Base-by-base conservation (phyloP, 1,284 basidiomycete species). In the Flammula alnicola region DNA sequence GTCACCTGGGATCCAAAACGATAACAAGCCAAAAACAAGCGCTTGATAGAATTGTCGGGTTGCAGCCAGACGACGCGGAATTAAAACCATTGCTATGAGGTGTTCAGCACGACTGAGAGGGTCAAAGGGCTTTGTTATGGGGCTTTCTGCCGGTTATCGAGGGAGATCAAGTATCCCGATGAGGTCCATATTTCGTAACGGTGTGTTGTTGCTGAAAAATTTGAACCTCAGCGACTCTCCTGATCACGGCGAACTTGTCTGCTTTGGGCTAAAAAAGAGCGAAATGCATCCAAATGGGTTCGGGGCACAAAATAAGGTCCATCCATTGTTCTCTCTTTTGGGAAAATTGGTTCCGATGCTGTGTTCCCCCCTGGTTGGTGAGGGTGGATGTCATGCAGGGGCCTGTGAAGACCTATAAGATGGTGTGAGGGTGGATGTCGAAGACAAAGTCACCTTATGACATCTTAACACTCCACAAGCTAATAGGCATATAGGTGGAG, bases 261-360 rank as follows among this genome's bases (percentile, higher is more conserved):
- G 17, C 2, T 30, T 11, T 31, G 22, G 20, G 20, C 16, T 31
- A 31, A 30, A 19, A 19, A 20, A 25, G n/a, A 14, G 30, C 9
- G 12, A 30, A 16, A 27, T 17, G 14, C n/a, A 3, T 29, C 30
- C 11, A 17, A 17, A 1, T 31, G 30, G n/a, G n/a, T n/a, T n/a
- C n/a, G n/a, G n/a, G n/a, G n/a, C 30, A 16, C 31, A 30, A 33
- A 33, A 27, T 14, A 51, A 19, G 46, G 40, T 43, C 44, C 37
- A n/a, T 30, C 17, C 48, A 48, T 56, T 56, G 54, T 56, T 53
- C 51, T 42, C 47, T 53, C 30, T 44, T 51, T 51, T 41, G 37
- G 44, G 47, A 16, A 43, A 49, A 45, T 17, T 36, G 26, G 22
- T 47, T 27, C 48, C 54, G 38, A 25, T 20, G 11, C 17, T 19